Evolutionary conservation across 768 basidiomycete species (phyloP), one percentile per base, ranked within the genome.

Genomic region (Piloderma croceum): DNA sequence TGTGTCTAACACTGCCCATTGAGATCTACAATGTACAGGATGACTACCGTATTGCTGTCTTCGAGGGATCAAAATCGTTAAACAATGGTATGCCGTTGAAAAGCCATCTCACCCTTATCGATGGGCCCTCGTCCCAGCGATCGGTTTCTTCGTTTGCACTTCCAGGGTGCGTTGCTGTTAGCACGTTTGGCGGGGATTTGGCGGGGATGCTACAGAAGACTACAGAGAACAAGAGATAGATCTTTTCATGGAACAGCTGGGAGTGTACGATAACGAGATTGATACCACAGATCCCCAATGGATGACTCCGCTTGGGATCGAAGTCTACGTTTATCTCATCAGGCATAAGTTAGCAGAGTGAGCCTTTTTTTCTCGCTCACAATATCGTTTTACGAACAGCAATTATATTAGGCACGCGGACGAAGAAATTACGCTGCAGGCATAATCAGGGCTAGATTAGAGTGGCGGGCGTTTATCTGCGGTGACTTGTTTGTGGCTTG

Each of bases 221-320:
- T 42, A 41, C 24, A 17, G 41, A 33, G 43, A 45, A 6, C 41
- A 42, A 20, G 43, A 45, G 39, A 45, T 45, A 15, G 43, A 45
- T 38, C 32, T 22, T 41, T 45, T 45, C 20, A 45, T 45, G 43
- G 43, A 45, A 41, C 29, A 41, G 35, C 43, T 45, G 40, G 43
- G 43, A 17, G 29, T 45, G 32, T 45, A 41, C 25, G 39, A 45
- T 45, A 19, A 19, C 21, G 31, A 41, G 41, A 45, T 42, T 3
- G 43, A 41, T 11, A 18, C 17, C 24, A 45, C 19, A 41, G 41
- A 45, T 34, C 43, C 41, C 29, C 9, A 21, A 42, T 45, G 43
- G 43, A 18, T 25, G 35, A 44, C 43, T 17, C 41, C 27, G 27
- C 21, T 45, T 20, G 43, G 43, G 19, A 15, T 32, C 13, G 39